Conservation (phyloP, 2,329 filamentous ascomycete species). For the Monosporascus sp. region DNA sequence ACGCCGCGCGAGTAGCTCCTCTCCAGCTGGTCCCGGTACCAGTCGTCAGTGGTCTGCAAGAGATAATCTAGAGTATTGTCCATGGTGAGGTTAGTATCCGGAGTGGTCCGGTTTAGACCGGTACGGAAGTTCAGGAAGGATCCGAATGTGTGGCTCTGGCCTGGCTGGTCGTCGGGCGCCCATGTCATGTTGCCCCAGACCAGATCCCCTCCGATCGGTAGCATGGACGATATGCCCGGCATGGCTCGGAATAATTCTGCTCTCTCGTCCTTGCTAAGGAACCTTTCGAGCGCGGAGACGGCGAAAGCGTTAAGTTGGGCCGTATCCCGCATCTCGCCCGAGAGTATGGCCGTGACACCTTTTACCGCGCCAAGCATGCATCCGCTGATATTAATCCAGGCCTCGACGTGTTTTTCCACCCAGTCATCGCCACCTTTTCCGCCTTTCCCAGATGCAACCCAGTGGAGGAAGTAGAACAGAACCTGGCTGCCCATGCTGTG, state of each 20-base stretch:
- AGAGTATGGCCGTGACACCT: conserved; percentile 82
- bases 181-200: conserved; percentile 90
- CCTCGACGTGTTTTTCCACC: conserved; percentile 86
- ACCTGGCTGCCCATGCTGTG: conserved; percentile 99
- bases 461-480: conserved; percentile 76
- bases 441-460: conserved; percentile 72
- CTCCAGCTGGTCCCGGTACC: conserved; percentile 73
- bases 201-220: conserved; percentile 86
- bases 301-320: conserved; percentile 94
- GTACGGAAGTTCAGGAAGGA: conserved; percentile 78
- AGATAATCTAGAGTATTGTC: conserved; percentile 73
- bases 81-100: conserved; percentile 74
- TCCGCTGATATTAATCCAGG: conserved; percentile 97
- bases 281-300: conserved; percentile 94
- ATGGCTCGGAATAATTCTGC: conserved; percentile 94
- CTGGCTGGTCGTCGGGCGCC: conserved; percentile 80
- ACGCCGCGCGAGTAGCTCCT: conserved; percentile 83
- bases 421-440: conserved; percentile 79
- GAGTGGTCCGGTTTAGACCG: conserved; percentile 57
- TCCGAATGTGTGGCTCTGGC: conserved; percentile 69
- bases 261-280: conserved; percentile 82
- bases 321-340: conserved; percentile 97
- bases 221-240: conserved; percentile 94
- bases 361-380: conserved; percentile 97
- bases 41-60: conserved; percentile 70